A percentile compares a stretch with the other conserved stretches of the same genome.
Conservation (phyloP, 495 filamentous ascomycete genomes). For the Hyaloscypha variabilis region DNA sequence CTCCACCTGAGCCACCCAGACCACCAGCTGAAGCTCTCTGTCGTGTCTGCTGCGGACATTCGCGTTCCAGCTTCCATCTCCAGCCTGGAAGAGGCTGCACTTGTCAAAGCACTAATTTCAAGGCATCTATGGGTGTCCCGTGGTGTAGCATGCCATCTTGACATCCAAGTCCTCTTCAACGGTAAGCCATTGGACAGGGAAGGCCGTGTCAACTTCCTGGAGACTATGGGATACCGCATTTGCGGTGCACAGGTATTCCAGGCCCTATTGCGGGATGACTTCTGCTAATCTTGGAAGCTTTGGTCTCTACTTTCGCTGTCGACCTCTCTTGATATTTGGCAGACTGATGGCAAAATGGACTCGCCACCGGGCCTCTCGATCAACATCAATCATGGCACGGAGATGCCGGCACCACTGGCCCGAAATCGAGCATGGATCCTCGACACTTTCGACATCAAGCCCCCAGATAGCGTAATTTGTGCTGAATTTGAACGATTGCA, state of each 20-base stretch:
- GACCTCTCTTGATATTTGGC: slow-evolving; percentile 8
- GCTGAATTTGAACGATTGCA: slow-evolving; percentile 17
- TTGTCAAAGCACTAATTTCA: slow-evolving; percentile 17
- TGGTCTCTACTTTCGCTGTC: slow-evolving; percentile 27
- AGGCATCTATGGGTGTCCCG: slow-evolving; percentile 25
- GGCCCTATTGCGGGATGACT: background rate
- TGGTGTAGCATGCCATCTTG: slow-evolving; percentile 15
- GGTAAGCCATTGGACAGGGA: slow-evolving; percentile 4
- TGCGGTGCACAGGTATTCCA: slow-evolving; percentile 25
- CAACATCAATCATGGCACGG: slow-evolving; percentile 10
- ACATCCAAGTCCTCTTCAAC: slow-evolving; percentile 23
- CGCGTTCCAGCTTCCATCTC: background rate
- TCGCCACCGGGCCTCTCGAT: slow-evolving; percentile 15
- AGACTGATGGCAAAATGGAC: background rate
- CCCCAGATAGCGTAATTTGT: slow-evolving; percentile 17
- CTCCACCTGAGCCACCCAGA: background rate
- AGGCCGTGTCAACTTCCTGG: background rate
- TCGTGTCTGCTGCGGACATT: slow-evolving; percentile 5
- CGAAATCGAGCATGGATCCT: background rate
- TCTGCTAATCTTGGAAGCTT: slow-evolving; percentile 26
- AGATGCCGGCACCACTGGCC: background rate
- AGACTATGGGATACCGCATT: slow-evolving; percentile 18
- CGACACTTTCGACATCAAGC: slow-evolving; percentile 8
- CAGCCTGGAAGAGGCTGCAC: background rate
- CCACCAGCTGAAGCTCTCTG: slow-evolving; percentile 14